A percentile compares a stretch with the other conserved stretches of the same genome.
phyloP scores from a whole-genome alignment of 805 yeast species.

The Hanseniaspora taiwanica region DNA sequence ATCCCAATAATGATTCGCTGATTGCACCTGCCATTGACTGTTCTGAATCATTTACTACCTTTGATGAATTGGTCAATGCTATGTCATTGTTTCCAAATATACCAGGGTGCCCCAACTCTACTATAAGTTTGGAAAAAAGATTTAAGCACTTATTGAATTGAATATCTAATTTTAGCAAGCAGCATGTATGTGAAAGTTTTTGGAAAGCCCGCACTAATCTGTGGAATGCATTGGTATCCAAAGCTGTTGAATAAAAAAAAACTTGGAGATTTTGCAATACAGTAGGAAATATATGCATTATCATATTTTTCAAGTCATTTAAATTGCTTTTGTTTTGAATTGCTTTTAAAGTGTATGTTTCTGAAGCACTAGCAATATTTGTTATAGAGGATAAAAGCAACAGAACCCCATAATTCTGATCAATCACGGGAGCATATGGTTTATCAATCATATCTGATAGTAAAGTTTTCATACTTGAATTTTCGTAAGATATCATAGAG shows the following conservation, averaged over 20 bases:
- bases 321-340: slow-evolving; percentile 16
- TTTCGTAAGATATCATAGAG: slow-evolving; percentile 28
- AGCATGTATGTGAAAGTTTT: slow-evolving; percentile 70
- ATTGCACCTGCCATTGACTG: slow-evolving; percentile 11
- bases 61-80: slow-evolving; percentile 14
- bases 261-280: slow-evolving; percentile 34
- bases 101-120: slow-evolving; percentile 28
- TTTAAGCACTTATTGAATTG: slow-evolving; percentile 45
- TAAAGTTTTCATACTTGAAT: slow-evolving; percentile 37
- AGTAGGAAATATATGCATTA: slow-evolving; percentile 25
- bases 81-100: slow-evolving; percentile 41
- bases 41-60: neutral
- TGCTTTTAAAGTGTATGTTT: slow-evolving; percentile 34
- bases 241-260: slow-evolving; percentile 43
- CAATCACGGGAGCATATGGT: slow-evolving; percentile 55
- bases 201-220: slow-evolving; percentile 60
- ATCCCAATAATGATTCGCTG: slow-evolving; percentile 14
- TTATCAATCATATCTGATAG: slow-evolving; percentile 74
- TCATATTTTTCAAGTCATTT: slow-evolving; percentile 15
- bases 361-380: slow-evolving; percentile 55
- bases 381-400: slow-evolving; percentile 42
- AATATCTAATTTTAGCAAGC: slow-evolving; percentile 44
- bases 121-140: slow-evolving; percentile 33
- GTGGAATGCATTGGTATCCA: slow-evolving; percentile 63
- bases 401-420: slow-evolving; percentile 47